These are phyloP conservation scores for Beauveria bassiana DNA, from an alignment of 2,329 filamentous ascomycete genomes.

Conservation along the genomic window DNA sequence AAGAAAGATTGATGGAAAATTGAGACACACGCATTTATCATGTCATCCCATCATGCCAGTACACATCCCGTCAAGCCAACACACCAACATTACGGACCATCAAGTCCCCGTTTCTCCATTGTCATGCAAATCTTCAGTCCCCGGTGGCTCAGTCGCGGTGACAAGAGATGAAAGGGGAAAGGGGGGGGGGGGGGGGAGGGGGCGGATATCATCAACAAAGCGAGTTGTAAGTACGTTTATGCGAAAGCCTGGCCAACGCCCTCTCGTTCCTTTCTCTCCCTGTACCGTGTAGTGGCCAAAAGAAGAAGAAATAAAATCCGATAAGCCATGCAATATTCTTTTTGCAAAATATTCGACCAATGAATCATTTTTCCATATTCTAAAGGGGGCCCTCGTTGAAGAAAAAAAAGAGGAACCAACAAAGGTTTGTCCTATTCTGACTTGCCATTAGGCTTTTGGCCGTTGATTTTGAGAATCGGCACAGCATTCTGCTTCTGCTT, in stretches of 20 bases:
- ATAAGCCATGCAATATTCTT: no score
- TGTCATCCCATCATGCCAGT: constrained; percentile 3
- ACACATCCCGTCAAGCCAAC: neutral
- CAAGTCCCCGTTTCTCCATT: no score
- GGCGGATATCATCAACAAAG: neutral
- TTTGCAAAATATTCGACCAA: no score
- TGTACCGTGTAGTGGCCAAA: no score
- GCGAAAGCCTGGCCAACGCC: neutral
- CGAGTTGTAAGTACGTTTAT: neutral
- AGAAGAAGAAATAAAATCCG: no score
- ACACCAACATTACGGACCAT: neutral
- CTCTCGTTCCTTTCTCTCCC: neutral
- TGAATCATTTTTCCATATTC: no score
- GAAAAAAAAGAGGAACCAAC: neutral
- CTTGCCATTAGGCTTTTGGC: constrained; percentile 14
- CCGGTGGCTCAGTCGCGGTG: no score
- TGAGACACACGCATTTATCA: neutral
- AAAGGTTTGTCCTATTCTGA: neutral
- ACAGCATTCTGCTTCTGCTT: constrained; percentile 15
- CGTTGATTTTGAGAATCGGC: constrained; percentile 10
- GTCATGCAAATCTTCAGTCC: no score
- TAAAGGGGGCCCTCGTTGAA: no score
- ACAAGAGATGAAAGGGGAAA: no score
- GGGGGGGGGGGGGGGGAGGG: no score
- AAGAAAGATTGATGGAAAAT: neutral